phyloP scores from a whole-genome alignment of 805 yeast species.

The Metschnikowia peoriensis region DNA sequence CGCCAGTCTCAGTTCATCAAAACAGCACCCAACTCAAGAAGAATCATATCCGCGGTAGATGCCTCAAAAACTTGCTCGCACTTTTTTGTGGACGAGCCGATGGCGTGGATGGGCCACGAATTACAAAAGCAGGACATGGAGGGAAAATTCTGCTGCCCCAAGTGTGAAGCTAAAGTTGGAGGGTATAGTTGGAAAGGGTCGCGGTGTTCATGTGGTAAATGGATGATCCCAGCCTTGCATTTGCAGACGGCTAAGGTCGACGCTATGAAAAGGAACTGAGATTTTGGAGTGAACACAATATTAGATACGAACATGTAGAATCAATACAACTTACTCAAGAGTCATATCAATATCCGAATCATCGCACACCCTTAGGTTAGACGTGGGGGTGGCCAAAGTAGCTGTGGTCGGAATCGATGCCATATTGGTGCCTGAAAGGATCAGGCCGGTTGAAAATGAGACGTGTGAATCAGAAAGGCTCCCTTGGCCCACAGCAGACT shows the following conservation, averaged over 20 bases:
- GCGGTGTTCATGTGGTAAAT: slow-evolving; percentile 89
- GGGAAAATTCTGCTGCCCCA: slow-evolving; percentile 84
- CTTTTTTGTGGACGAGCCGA: slow-evolving; percentile 75
- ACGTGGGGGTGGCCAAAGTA: slow-evolving; percentile 19
- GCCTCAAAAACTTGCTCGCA: slow-evolving; percentile 74
- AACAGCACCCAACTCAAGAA: slow-evolving; percentile 57
- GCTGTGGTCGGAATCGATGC: slow-evolving; percentile 7
- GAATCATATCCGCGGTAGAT: slow-evolving; percentile 56
- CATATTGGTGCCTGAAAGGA: slow-evolving; percentile 3
- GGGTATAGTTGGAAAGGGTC: slow-evolving; percentile 94
- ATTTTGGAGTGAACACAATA: background rate
- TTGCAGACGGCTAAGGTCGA: slow-evolving; percentile 81
- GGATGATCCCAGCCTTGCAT: slow-evolving; percentile 93
- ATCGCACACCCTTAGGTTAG: slow-evolving; percentile 21
- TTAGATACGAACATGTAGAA: background rate
- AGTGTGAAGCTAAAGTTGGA: slow-evolving; percentile 83
- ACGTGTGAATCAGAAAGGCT: slow-evolving; percentile 9
- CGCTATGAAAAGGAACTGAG: slow-evolving; percentile 35
- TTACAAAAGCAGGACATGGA: slow-evolving; percentile 72
- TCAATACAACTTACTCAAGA: slow-evolving; percentile 30
- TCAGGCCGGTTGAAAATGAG: slow-evolving; percentile 8
- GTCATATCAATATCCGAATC: slow-evolving; percentile 45
- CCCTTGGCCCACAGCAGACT: slow-evolving; percentile 8
- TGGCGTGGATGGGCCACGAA: slow-evolving; percentile 88
- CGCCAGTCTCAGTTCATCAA: slow-evolving; percentile 65